Evolutionary conservation across 1,139 yeast species (phyloP).

Genomic region (Candida anutae): DNA sequence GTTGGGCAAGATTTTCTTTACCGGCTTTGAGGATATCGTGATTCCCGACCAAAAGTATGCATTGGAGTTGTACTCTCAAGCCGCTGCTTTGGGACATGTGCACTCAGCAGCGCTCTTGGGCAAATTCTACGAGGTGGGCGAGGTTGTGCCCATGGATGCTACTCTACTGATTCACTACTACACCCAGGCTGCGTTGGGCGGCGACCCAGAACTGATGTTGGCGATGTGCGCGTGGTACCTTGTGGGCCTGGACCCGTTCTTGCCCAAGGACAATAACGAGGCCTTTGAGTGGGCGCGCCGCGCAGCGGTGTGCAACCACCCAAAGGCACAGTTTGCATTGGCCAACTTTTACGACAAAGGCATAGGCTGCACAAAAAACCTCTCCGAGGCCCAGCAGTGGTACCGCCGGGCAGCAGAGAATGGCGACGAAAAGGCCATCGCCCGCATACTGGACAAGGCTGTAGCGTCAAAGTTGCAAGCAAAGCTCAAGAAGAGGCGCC

Average conservation of each 20-base stretch:
- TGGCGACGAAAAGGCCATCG: slow-evolving; percentile 61
- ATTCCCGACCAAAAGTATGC: slow-evolving; percentile 82
- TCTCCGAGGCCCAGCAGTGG: slow-evolving; percentile 62
- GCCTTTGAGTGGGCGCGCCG: slow-evolving; percentile 93
- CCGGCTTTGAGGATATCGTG: slow-evolving; percentile 81
- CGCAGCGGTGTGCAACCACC: slow-evolving; percentile 67
- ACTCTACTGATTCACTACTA: slow-evolving; percentile 87
- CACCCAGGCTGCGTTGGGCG: slow-evolving; percentile 83
- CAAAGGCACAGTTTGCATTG: slow-evolving; percentile 82
- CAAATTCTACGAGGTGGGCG: slow-evolving; percentile 77
- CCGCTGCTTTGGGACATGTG: slow-evolving; percentile 82
- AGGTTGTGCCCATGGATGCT: slow-evolving; percentile 71
- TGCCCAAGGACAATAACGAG: slow-evolving; percentile 73
- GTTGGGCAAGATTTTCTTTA: slow-evolving; percentile 74
- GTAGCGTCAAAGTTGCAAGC: slow-evolving; percentile 23
- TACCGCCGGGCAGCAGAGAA: slow-evolving; percentile 65
- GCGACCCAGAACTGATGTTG: slow-evolving; percentile 85
- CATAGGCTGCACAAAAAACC: slow-evolving; percentile 66
- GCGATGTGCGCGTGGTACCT: slow-evolving; percentile 96
- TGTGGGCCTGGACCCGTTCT: slow-evolving; percentile 78
- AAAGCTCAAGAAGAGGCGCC: slow-evolving; percentile 18
- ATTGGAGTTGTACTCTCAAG: slow-evolving; percentile 75
- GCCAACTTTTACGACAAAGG: slow-evolving; percentile 86
- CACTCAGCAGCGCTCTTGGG: slow-evolving; percentile 79
- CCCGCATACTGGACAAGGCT: slow-evolving; percentile 28